Evolutionary conservation across 2,329 filamentous ascomycete species (phyloP).

Genomic region (Fusarium globosum): DNA sequence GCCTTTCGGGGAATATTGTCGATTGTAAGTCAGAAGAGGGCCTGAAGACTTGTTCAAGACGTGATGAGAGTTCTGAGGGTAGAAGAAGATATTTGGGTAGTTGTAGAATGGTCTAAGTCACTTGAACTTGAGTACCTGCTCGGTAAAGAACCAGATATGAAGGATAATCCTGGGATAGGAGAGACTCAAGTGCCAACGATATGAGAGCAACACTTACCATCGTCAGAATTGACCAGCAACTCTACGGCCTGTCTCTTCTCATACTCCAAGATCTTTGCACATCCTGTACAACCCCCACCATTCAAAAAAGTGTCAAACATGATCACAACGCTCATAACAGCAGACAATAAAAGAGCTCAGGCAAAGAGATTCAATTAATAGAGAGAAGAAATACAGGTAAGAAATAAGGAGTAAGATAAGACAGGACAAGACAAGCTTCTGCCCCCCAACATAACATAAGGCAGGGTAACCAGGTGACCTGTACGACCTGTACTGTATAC

Average conservation of each 20-base stretch:
- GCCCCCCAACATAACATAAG: neutral
- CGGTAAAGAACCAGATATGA: accelerated
- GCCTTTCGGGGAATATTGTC: conserved; percentile 20
- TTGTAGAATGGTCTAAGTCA: accelerated
- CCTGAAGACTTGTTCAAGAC: neutral
- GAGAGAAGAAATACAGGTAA: neutral
- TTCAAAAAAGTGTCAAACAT: conserved; percentile 16
- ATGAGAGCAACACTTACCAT: conserved; percentile 12
- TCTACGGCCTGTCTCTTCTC: conserved; percentile 24
- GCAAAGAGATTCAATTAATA: neutral
- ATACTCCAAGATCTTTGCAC: conserved; percentile 39
- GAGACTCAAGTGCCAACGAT: neutral
- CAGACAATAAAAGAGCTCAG: neutral
- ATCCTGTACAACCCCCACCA: conserved; percentile 35
- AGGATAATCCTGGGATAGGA: neutral
- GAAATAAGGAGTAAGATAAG: neutral
- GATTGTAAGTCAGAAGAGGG: conserved; percentile 6
- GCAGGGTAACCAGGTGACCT: neutral
- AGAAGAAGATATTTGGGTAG: too few species aligned
- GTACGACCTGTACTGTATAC: conserved; percentile 7
- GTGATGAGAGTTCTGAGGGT: too few species aligned
- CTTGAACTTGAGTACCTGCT: neutral
- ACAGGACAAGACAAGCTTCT: neutral
- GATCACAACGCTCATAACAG: neutral
- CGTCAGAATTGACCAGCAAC: neutral